phyloP scores from a whole-genome alignment of 2,329 filamentous ascomycete species.

The Verticillium klebahnii region DNA sequence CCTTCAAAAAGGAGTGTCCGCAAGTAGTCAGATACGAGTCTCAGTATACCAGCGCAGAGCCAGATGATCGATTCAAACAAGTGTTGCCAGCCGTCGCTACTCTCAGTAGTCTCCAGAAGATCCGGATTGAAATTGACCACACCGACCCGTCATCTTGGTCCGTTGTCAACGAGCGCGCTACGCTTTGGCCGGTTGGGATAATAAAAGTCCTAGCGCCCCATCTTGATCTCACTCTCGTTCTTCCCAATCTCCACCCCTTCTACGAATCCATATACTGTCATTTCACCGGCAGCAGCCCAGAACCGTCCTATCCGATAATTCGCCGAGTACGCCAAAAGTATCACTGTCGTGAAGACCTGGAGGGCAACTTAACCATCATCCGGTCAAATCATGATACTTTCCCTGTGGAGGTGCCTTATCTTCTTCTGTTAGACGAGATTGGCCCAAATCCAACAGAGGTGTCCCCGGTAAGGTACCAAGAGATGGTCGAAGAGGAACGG shows the following conservation, averaged over 20 bases:
- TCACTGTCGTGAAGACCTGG: background rate
- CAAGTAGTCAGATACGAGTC: no score
- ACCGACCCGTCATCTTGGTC: background rate
- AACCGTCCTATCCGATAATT: background rate
- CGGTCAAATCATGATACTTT: background rate
- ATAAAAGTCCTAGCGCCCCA: background rate
- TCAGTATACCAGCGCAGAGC: no score
- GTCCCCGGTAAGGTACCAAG: background rate
- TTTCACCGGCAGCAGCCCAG: background rate
- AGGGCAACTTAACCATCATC: background rate
- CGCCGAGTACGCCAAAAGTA: background rate
- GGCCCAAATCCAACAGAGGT: background rate
- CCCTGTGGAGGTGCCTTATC: background rate
- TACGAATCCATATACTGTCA: background rate
- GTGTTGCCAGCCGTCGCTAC: background rate
- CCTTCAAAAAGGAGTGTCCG: background rate
- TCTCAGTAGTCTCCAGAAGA: background rate
- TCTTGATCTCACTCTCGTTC: background rate
- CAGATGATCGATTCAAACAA: background rate
- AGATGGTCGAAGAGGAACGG: background rate
- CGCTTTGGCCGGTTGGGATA: background rate
- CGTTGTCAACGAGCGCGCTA: background rate
- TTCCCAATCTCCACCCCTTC: background rate
- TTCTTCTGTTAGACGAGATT: background rate
- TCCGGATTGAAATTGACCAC: background rate